Percentiles rank a stretch among this genome's conserved stretches.
Conservation (phyloP, 2,329 filamentous ascomycete species). For the Fusarium albosuccineum region DNA sequence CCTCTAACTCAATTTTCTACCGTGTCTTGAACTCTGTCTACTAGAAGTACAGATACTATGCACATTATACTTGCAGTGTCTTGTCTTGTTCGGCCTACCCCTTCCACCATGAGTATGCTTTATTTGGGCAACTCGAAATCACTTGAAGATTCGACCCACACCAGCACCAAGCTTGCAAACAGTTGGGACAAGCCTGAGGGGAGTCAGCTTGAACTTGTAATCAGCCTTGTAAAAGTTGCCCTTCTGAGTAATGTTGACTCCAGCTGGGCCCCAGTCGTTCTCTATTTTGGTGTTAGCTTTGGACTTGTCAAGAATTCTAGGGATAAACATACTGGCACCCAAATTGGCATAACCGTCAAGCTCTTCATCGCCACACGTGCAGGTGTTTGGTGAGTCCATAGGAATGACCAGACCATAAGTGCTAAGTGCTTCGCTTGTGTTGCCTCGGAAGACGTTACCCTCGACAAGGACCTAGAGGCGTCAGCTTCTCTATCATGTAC, state of each 20-base stretch:
- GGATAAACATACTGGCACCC: slow-evolving; percentile 59
- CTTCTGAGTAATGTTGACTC: slow-evolving; percentile 65
- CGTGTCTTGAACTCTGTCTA: too few relatives aligned
- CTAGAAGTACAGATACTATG: too few relatives aligned
- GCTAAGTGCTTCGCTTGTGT: slow-evolving; percentile 63
- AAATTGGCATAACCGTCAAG: slow-evolving; percentile 67
- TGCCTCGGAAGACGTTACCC: slow-evolving; percentile 61
- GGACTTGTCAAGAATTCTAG: slow-evolving; percentile 37
- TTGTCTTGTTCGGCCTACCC: too few relatives aligned
- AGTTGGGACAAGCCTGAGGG: slow-evolving; percentile 56
- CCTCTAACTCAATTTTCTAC: too few relatives aligned
- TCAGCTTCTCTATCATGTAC: not conserved
- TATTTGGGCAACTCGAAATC: not conserved
- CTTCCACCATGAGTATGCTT: too few relatives aligned
- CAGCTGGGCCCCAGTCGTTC: slow-evolving; percentile 62
- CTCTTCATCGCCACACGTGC: slow-evolving; percentile 65
- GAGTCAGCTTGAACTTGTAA: slow-evolving; percentile 63
- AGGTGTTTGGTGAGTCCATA: slow-evolving; percentile 66
- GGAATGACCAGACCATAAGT: slow-evolving; percentile 69
- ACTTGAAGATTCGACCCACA: slow-evolving; percentile 56
- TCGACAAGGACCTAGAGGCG: slow-evolving; percentile 58
- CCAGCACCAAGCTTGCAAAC: slow-evolving; percentile 60
- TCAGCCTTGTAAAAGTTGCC: slow-evolving; percentile 63
- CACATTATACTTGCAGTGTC: too few relatives aligned
- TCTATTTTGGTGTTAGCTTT: slow-evolving; percentile 36